These are phyloP conservation scores for Telopea speciosissima DNA, from an alignment of 177 flowering plant species.

Conservation along the genomic window DNA sequence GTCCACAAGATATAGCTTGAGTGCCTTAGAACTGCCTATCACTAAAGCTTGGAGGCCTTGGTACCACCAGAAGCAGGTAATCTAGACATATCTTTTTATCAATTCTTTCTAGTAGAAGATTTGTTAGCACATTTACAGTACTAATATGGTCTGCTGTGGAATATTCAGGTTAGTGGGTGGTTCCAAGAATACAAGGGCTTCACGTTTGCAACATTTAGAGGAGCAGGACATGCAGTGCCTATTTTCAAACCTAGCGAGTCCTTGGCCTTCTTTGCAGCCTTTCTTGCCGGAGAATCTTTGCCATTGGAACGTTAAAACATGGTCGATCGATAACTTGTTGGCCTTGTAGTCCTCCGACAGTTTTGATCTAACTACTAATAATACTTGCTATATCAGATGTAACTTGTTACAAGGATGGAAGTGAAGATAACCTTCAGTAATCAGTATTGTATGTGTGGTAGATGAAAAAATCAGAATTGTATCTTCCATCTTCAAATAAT, in stretches of 20 bases:
- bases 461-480: too few species aligned
- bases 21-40: constrained; percentile 55
- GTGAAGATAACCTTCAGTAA: neutral
- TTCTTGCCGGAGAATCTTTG: constrained; percentile 49
- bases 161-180: constrained; percentile 83
- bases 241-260: constrained; percentile 78
- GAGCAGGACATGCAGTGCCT: constrained; percentile 98
- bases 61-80: constrained; percentile 81
- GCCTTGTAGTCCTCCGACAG: neutral
- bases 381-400: neutral
- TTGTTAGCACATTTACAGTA: too few species aligned
- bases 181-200: constrained; percentile 79
- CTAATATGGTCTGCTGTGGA: neutral
- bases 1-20: constrained; percentile 84
- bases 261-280: constrained; percentile 67
- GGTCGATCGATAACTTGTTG: neutral
- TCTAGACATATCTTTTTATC: too few species aligned
- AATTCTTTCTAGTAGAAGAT: neutral
- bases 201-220: constrained; percentile 86
- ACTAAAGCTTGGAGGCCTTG: constrained; percentile 81
- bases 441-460: too few species aligned
- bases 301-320: constrained; percentile 25
- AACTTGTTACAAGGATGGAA: neutral
- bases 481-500: neutral
- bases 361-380: neutral